phyloP scores from a whole-genome alignment of 2,329 filamentous ascomycete species.

The Thermoascus crustaceus region DNA sequence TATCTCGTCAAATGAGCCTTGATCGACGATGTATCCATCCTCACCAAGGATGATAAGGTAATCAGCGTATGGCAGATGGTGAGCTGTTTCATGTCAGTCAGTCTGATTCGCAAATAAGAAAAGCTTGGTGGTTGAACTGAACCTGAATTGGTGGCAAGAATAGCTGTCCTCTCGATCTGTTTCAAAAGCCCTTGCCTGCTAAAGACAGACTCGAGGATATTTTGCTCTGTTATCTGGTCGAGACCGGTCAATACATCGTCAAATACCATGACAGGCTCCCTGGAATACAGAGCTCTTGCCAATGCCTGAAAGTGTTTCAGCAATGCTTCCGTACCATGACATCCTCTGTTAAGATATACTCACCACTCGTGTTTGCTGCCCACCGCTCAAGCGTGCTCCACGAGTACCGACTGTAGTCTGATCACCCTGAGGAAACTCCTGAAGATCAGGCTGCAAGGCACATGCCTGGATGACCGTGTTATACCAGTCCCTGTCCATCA shows the following conservation, averaged over 20 bases:
- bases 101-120: neutral
- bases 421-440: constrained; percentile 13
- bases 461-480: constrained; percentile 17
- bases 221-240: constrained; percentile 26
- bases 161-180: constrained; percentile 15
- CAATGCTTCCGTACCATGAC: no score
- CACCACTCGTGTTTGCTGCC: constrained; percentile 20
- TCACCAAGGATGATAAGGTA: constrained; percentile 41
- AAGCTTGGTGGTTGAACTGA: neutral
- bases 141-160: constrained; percentile 32
- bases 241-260: constrained; percentile 33
- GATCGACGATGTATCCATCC: constrained; percentile 37
- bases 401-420: constrained; percentile 14
- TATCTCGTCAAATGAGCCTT: constrained; percentile 32
- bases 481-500: constrained; percentile 18
- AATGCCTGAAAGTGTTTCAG: constrained; percentile 10
- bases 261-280: constrained; percentile 22
- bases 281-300: constrained; percentile 26
- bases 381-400: constrained; percentile 20
- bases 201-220: constrained; percentile 25
- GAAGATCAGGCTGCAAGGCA: constrained; percentile 17
- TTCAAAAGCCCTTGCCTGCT: constrained; percentile 18
- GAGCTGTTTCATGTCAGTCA: constrained; percentile 16
- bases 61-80: constrained; percentile 35
- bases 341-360: constrained; percentile 3